phyloP scores from a whole-genome alignment of 805 yeast genomes.

The Lachancea dasiensis region DNA sequence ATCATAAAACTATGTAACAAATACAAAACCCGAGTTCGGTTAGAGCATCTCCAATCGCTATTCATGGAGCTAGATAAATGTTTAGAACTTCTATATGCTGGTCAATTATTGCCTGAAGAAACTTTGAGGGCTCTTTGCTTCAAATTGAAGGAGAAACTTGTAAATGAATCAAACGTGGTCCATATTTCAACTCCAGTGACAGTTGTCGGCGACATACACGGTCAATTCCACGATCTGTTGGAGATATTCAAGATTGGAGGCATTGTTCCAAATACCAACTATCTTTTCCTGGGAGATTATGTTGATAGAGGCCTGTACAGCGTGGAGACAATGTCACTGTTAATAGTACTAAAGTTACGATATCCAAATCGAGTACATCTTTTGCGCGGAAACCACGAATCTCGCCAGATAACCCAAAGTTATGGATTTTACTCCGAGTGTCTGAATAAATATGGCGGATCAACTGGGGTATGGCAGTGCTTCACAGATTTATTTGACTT shows the following conservation, averaged over 20 bases:
- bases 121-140: constrained; percentile 69
- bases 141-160: constrained; percentile 72
- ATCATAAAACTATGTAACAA: neutral
- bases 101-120: constrained; percentile 63
- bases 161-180: constrained; percentile 81
- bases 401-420: constrained; percentile 92
- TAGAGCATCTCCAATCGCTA: neutral
- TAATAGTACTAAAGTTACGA: constrained; percentile 77
- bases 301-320: constrained; percentile 94
- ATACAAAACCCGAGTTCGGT: neutral
- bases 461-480: constrained; percentile 75
- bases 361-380: constrained; percentile 80
- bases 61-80: constrained; percentile 59
- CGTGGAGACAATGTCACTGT: constrained; percentile 82
- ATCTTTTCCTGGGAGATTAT: constrained; percentile 89
- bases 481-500: constrained; percentile 93
- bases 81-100: constrained; percentile 55
- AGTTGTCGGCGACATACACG: constrained; percentile 96
- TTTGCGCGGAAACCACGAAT: constrained; percentile 93
- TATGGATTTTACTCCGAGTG: constrained; percentile 97
- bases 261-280: constrained; percentile 86
- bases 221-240: constrained; percentile 88
- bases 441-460: constrained; percentile 71
- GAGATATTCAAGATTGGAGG: constrained; percentile 96
- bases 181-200: constrained; percentile 83